Conservation (phyloP, 116 monocot genomes). For the Dioscorea cayenensis region DNA sequence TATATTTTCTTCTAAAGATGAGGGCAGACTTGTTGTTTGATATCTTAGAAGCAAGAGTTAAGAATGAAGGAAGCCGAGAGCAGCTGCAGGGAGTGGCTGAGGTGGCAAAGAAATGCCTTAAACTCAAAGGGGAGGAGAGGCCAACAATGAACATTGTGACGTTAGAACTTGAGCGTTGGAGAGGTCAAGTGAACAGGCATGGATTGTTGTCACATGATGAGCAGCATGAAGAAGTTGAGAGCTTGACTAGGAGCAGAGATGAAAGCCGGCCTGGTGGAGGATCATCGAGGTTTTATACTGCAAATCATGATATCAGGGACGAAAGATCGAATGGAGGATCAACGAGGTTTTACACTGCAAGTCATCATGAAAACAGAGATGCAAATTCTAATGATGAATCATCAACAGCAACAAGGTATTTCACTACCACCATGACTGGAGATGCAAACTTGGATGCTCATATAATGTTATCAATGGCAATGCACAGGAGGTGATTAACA, state of each 20-base stretch:
- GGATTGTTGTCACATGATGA: no score
- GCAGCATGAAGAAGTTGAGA: no score
- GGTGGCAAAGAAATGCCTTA: slow-evolving; percentile 16
- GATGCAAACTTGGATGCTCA: slow-evolving; percentile 1
- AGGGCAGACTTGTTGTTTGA: background rate
- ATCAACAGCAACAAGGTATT: background rate
- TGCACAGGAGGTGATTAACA: background rate
- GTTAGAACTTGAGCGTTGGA: slow-evolving; percentile 21
- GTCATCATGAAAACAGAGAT: no score
- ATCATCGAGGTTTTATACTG: no score
- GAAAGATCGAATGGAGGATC: background rate
- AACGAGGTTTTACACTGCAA: background rate
- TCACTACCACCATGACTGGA: background rate
- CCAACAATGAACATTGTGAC: slow-evolving; percentile 40
- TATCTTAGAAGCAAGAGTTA: slow-evolving; percentile 16
- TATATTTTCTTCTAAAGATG: slow-evolving; percentile 13
- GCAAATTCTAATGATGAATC: no score
- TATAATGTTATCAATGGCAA: background rate
- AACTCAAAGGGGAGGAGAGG: slow-evolving; percentile 17
- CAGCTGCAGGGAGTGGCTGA: slow-evolving; percentile 12
- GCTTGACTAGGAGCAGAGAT: no score
- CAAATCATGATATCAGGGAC: background rate
- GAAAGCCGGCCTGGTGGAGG: no score
- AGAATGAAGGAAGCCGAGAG: slow-evolving; percentile 3
- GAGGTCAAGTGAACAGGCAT: background rate